Evolutionary conservation across 768 basidiomycete species (phyloP).

Genomic region (Nidula microcarpa): DNA sequence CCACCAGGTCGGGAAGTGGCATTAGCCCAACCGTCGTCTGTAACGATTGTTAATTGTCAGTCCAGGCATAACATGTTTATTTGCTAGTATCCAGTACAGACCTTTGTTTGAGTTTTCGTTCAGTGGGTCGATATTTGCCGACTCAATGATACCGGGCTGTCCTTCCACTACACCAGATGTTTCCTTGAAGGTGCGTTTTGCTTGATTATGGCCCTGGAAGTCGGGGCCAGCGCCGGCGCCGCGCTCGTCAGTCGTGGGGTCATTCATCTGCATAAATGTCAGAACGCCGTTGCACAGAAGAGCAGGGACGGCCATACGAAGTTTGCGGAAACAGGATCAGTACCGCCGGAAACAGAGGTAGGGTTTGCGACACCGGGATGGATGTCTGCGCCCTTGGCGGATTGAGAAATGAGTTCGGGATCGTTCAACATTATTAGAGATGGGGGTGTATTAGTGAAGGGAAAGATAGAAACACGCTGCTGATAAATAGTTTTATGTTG

Average conservation of each 20-base stretch:
- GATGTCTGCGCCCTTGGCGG: conserved; percentile 26
- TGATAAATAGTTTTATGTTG: background rate
- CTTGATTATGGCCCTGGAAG: conserved; percentile 36
- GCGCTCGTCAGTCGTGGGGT: conserved; percentile 32
- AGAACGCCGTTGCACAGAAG: conserved; percentile 3
- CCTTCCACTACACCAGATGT: conserved; percentile 49
- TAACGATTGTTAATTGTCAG: no score
- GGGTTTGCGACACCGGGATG: conserved; percentile 45
- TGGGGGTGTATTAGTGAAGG: no score
- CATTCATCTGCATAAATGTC: conserved; percentile 26
- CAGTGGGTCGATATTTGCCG: conserved; percentile 49
- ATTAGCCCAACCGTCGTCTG: conserved; percentile 43
- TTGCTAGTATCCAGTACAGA: conserved; percentile 8
- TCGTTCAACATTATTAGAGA: no score
- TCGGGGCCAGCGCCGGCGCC: conserved; percentile 38
- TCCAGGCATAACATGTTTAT: no score
- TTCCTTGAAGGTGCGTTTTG: conserved; percentile 33
- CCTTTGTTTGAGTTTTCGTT: conserved; percentile 40
- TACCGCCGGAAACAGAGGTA: conserved; percentile 28
- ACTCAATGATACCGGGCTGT: conserved; percentile 54
- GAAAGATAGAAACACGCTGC: background rate
- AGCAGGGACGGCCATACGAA: no score
- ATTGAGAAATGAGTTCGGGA: conserved; percentile 11
- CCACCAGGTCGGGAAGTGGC: conserved; percentile 8
- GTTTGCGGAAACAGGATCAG: conserved; percentile 33